A percentile compares a stretch with the other conserved stretches of the same genome.
These are phyloP conservation scores for Tetrapisispora pingtungensis DNA, from an alignment of 805 yeast species.

Conservation along the genomic window DNA sequence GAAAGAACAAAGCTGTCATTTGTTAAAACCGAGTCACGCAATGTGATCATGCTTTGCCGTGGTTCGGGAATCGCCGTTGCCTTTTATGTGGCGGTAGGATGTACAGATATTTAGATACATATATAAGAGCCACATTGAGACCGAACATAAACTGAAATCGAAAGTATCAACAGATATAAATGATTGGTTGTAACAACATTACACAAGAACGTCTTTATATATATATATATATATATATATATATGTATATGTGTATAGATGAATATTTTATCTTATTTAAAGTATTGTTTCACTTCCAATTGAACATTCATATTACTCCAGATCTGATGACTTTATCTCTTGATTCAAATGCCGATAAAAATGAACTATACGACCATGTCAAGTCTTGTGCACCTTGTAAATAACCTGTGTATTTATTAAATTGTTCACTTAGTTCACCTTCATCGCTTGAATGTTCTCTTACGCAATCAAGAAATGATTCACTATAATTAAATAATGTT, in stretches of 20 bases:
- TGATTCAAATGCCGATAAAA: constrained; percentile 61
- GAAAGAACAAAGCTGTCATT: too few relatives aligned
- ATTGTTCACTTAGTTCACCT: constrained; percentile 84
- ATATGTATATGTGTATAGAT: not conserved
- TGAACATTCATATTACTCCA: not conserved
- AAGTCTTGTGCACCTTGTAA: constrained; percentile 81
- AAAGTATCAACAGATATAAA: too few relatives aligned
- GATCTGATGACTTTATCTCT: constrained; percentile 31
- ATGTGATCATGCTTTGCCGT: not conserved
- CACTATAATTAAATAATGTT: constrained; percentile 47
- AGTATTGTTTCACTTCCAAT: too few relatives aligned
- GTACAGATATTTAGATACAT: not conserved
- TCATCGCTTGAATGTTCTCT: constrained; percentile 47
- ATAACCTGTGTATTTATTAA: constrained; percentile 68
- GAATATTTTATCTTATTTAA: too few relatives aligned
- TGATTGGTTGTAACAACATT: too few relatives aligned
- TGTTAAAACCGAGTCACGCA: too few relatives aligned
- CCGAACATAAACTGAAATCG: too few relatives aligned
- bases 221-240: too few relatives aligned
- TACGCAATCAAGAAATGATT: constrained; percentile 52
- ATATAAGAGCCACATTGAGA: too few relatives aligned
- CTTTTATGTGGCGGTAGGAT: too few relatives aligned
- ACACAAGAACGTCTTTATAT: too few relatives aligned
- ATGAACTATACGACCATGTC: constrained; percentile 85
- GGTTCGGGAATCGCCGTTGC: not conserved